Base-by-base conservation (phyloP, 441 rosid genomes). In the Mallotus repandus region DNA sequence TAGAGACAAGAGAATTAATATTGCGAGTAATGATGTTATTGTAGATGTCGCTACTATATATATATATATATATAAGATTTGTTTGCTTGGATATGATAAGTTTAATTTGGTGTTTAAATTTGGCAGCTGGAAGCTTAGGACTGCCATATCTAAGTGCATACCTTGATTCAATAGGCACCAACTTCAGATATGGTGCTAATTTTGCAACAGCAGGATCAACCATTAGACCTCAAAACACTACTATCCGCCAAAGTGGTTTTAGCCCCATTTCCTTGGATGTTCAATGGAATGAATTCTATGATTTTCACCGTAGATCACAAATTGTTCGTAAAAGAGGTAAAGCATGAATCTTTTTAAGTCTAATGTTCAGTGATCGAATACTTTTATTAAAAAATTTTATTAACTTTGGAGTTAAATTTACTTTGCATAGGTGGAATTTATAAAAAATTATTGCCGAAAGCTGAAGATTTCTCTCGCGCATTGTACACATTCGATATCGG, bases 401-500 rank as follows among this genome's bases (percentile, higher is more conserved):
- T 41, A 5, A 5, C 12, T n/a, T 25, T 25, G 29, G 29, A 25
- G 0, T 2, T 38, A 49, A 16, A 7, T 5, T 41, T 8, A 16
- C 41, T 35, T 62, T 45, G 18, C 64, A 18, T 8, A 81, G 87
- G 84, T 22, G 89, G 88, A 9, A 53, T 87, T 18, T 88, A 68
- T 56, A 49, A 62, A 15, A 76, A 77, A 8, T 45, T 88, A 49
- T 48, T 92, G 77, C 93, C 92, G 4, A 83, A 78, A 74, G 79
- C 79, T n/a, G 81, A 81, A 32, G 68, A 66, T 68, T 92, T 92
- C 81, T 79, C 88, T 0, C 57, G 48, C 7, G 97, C 90, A 5
- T 78, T 93, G 72, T 88, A 93, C 86, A 85, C 94, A 8, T 87
- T 93, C 41, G 98, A 93, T 74, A 89, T 93, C 9, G 98, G 97